These are phyloP conservation scores for Periconia macrospinosa DNA, from an alignment of 2,329 filamentous ascomycete species.

Conservation along the genomic window DNA sequence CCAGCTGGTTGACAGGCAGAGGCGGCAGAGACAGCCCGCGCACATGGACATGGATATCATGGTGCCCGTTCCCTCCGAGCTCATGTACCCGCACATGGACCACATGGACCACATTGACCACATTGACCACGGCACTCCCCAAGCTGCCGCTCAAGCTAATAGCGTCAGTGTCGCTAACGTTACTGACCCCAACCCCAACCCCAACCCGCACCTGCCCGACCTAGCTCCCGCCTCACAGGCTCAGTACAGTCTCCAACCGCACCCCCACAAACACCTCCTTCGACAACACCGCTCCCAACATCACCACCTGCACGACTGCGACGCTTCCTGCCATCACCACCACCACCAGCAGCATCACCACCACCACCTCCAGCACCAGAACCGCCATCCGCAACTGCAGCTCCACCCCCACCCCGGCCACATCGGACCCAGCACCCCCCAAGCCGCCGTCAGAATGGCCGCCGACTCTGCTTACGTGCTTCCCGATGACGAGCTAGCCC, in stretches of 20 bases:
- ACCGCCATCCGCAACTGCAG: neutral
- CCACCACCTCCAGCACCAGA: neutral
- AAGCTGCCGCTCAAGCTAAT: neutral
- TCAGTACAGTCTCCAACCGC: constrained; percentile 12
- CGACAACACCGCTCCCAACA: too few species aligned
- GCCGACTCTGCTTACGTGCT: constrained; percentile 38
- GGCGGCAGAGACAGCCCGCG: too few species aligned
- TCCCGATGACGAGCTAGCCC: constrained; percentile 59
- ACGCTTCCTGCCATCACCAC: constrained; percentile 2
- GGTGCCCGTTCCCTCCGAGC: constrained; percentile 30
- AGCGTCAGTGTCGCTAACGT: too few species aligned
- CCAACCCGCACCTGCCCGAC: neutral
- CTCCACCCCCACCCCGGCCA: constrained; percentile 35
- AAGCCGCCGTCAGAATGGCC: constrained; percentile 41
- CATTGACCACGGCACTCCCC: neutral
- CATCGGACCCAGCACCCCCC: constrained; percentile 22
- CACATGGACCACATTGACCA: constrained; percentile 33
- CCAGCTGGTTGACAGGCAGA: too few species aligned
- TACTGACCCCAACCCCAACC: too few species aligned
- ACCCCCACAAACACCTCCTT: constrained; percentile 28
- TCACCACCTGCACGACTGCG: too few species aligned
- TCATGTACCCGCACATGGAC: constrained; percentile 34
- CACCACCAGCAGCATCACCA: constrained; percentile 7
- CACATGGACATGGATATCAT: constrained; percentile 22
- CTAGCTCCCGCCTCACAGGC: constrained; percentile 13